Percentiles rank a stretch among this genome's conserved stretches.
phyloP scores from a whole-genome alignment of 2,329 filamentous ascomycete species.

The Botryotinia calthae region DNA sequence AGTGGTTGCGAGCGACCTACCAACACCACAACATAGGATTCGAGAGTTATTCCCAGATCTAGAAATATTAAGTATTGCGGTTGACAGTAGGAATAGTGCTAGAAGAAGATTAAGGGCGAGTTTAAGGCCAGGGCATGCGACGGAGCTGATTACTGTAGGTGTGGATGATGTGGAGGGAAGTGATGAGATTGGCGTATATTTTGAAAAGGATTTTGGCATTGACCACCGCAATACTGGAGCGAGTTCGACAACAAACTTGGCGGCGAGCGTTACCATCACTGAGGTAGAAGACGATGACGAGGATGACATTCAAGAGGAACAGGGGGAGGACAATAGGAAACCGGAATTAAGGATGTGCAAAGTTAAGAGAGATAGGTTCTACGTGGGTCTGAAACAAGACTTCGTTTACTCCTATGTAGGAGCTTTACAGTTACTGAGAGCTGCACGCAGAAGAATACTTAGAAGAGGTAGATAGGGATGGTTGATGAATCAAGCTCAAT shows the following conservation, averaged over 20 bases:
- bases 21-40: constrained; percentile 32
- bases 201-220: constrained; percentile 32
- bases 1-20: constrained; percentile 29
- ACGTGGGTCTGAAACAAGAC: constrained; percentile 17
- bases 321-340: constrained; percentile 5
- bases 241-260: not conserved
- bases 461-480: constrained; percentile 4
- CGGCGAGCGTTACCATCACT: not conserved
- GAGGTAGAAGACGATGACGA: constrained; percentile 18
- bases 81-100: constrained; percentile 34
- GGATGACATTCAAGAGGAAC: not conserved
- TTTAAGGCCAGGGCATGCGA: constrained; percentile 37
- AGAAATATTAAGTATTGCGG: constrained; percentile 33
- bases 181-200: constrained; percentile 25
- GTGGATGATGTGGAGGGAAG: constrained; percentile 17
- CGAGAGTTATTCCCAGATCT: constrained; percentile 35
- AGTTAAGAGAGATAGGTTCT: constrained; percentile 35
- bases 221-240: not conserved
- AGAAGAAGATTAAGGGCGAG: constrained; percentile 35
- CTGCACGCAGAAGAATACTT: constrained; percentile 25
- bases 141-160: constrained; percentile 28
- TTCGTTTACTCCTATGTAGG: constrained; percentile 26
- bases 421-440: constrained; percentile 22
- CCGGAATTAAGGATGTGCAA: constrained; percentile 34
- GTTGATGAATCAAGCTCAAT: not conserved